Evolutionary conservation across 2,329 filamentous ascomycete genomes (phyloP).

Genomic region (Aspergillus sp.): DNA sequence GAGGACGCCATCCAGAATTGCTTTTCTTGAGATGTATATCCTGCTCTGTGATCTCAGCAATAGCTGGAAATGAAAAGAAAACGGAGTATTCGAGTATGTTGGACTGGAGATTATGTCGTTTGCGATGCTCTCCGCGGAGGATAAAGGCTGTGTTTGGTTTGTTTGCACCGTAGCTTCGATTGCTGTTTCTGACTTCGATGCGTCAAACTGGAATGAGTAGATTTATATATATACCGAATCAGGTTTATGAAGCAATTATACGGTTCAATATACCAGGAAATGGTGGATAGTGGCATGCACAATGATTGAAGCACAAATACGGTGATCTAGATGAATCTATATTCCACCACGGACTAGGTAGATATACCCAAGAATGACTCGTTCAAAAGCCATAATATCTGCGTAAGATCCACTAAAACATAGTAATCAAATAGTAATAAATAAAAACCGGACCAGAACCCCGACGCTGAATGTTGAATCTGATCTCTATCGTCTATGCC

Average conservation of each 20-base stretch:
- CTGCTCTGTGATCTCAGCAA: too few species aligned
- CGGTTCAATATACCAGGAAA: too few species aligned
- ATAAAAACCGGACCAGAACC: background rate
- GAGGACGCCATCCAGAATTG: slow-evolving; percentile 23
- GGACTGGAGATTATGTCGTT: background rate
- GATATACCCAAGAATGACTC: too few species aligned
- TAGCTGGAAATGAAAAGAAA: too few species aligned
- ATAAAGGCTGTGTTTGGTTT: slow-evolving; percentile 17
- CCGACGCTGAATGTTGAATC: slow-evolving; percentile 29
- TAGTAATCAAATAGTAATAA: background rate
- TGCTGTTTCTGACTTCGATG: background rate
- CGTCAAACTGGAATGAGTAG: too few species aligned
- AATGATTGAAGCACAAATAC: too few species aligned
- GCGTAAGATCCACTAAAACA: background rate
- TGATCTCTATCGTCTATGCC: slow-evolving; percentile 9
- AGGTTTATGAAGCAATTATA: too few species aligned
- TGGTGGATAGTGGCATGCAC: too few species aligned
- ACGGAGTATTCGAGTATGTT: background rate
- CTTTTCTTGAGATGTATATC: background rate
- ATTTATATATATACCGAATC: too few species aligned
- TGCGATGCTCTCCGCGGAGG: slow-evolving; percentile 1
- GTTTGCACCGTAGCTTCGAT: slow-evolving; percentile 19
- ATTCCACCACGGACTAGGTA: too few species aligned
- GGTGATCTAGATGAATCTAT: too few species aligned
- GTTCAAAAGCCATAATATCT: too few species aligned